Conservation (phyloP, 805 yeast species). For the Vanderwaltozyma verrucispora region DNA sequence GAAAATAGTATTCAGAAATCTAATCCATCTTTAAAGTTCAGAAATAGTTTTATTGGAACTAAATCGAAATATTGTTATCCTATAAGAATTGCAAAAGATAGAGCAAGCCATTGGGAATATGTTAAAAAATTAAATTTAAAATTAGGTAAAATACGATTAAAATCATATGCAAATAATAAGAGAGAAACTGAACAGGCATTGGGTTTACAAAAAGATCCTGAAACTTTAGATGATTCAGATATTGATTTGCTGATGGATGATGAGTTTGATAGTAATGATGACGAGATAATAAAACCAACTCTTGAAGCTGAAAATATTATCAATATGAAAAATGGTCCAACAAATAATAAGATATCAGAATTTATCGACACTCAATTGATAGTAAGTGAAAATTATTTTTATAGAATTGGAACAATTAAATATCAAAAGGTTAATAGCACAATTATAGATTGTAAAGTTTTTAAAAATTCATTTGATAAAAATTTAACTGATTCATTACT, state of each 20-base stretch:
- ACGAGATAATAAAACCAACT: background rate
- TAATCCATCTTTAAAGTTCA: too few species aligned
- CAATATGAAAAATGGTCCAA: background rate
- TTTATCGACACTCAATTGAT: constrained; percentile 5
- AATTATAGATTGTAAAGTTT: constrained; percentile 13
- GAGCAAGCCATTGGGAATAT: background rate
- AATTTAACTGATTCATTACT: constrained; percentile 6
- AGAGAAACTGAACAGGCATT: constrained; percentile 2
- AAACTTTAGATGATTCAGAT: constrained; percentile 23
- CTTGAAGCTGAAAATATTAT: too few species aligned
- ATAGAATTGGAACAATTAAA: constrained; percentile 7
- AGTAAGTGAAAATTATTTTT: constrained; percentile 10
- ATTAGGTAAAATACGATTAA: background rate
- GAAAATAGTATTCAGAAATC: too few species aligned
- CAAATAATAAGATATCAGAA: constrained; percentile 1
- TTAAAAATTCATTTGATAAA: constrained; percentile 1
- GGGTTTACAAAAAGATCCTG: constrained; percentile 15
- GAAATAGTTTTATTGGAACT: background rate
- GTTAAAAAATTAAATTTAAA: background rate
- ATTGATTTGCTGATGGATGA: constrained; percentile 13
- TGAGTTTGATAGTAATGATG: background rate
- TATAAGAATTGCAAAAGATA: background rate
- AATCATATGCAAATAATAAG: background rate
- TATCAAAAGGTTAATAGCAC: constrained; percentile 7
- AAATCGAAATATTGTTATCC: background rate